These are phyloP conservation scores for Talaromyces sp. DNA, from an alignment of 2,329 filamentous ascomycete genomes.

Conservation along the genomic window DNA sequence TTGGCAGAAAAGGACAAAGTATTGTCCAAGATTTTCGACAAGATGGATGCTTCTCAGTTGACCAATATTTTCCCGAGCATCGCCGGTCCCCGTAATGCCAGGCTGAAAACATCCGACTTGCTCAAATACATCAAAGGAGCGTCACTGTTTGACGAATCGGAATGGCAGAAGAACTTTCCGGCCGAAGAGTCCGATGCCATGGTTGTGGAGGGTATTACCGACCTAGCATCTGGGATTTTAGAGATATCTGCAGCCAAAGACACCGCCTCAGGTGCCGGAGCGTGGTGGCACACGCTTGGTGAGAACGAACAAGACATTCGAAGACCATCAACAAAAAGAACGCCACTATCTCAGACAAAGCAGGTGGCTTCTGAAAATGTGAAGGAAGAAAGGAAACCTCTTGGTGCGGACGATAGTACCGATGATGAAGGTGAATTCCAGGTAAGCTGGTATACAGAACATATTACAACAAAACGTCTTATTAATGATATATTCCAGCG, in stretches of 20 bases:
- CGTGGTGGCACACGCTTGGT: slow-evolving; percentile 30
- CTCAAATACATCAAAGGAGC: slow-evolving; percentile 52
- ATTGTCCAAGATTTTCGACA: slow-evolving; percentile 53
- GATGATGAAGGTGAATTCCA: slow-evolving; percentile 32
- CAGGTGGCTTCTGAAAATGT: slow-evolving; percentile 12
- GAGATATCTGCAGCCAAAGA: neutral
- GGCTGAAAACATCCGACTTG: slow-evolving; percentile 39
- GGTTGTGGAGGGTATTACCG: slow-evolving; percentile 18
- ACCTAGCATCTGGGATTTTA: neutral
- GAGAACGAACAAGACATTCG: neutral
- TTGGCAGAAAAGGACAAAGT: slow-evolving; percentile 55
- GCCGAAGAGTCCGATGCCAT: slow-evolving; percentile 5
- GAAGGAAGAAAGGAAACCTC: neutral
- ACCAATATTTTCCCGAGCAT: slow-evolving; percentile 52
- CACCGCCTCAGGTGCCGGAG: slow-evolving; percentile 16
- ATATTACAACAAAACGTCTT: neutral
- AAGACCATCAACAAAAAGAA: neutral
- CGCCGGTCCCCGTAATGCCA: slow-evolving; percentile 39
- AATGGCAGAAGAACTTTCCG: slow-evolving; percentile 35
- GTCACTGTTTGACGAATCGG: slow-evolving; percentile 45
- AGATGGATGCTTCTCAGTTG: slow-evolving; percentile 50
- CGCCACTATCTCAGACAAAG: neutral
- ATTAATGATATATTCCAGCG: slow-evolving; percentile 19
- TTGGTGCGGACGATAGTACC: slow-evolving; percentile 15
- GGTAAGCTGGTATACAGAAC: slow-evolving; percentile 18